Percentiles rank a stretch among this genome's conserved stretches.
phyloP scores from a whole-genome alignment of 805 yeast genomes.

The Teunomyces barrocoloradensis region DNA sequence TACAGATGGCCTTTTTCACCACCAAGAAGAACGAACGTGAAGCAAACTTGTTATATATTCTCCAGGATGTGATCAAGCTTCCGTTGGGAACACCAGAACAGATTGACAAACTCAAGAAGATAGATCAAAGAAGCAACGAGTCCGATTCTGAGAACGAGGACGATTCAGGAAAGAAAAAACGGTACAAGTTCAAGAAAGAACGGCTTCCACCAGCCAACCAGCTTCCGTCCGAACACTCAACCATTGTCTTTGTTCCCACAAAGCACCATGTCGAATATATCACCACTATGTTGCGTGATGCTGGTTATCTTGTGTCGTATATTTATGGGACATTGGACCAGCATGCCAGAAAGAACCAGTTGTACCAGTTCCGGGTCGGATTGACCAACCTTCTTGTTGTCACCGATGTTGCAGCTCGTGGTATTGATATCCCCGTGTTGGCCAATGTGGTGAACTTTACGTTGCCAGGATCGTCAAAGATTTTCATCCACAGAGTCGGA shows the following conservation, averaged over 20 bases:
- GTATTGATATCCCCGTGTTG: conserved; percentile 95
- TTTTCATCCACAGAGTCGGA: conserved; percentile 96
- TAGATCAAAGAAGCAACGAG: conserved; percentile 48
- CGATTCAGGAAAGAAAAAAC: conserved; percentile 30
- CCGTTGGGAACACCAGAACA: conserved; percentile 78
- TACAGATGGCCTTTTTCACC: conserved; percentile 85
- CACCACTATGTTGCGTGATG: conserved; percentile 61
- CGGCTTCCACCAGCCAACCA: conserved; percentile 77
- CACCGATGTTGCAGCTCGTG: conserved; percentile 98
- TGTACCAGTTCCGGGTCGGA: conserved; percentile 82
- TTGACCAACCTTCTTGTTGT: conserved; percentile 85
- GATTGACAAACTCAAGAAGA: conserved; percentile 47
- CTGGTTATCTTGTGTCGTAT: conserved; percentile 85
- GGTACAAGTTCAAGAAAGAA: conserved; percentile 46
- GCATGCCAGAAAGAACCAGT: conserved; percentile 86
- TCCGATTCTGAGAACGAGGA: conserved; percentile 52
- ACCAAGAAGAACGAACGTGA: conserved; percentile 86
- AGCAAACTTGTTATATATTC: conserved; percentile 71
- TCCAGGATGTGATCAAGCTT: conserved; percentile 81
- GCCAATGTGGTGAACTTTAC: conserved; percentile 93
- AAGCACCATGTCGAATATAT: conserved; percentile 97
- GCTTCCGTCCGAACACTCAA: conserved; percentile 80
- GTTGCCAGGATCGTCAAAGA: conserved; percentile 87
- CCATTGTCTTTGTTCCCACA: conserved; percentile 94
- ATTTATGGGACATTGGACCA: conserved; percentile 96